Percentiles rank a stretch among this genome's conserved stretches.
Conservation (phyloP, 164 flowering plant species). For the Macadamia tetraphylla region DNA sequence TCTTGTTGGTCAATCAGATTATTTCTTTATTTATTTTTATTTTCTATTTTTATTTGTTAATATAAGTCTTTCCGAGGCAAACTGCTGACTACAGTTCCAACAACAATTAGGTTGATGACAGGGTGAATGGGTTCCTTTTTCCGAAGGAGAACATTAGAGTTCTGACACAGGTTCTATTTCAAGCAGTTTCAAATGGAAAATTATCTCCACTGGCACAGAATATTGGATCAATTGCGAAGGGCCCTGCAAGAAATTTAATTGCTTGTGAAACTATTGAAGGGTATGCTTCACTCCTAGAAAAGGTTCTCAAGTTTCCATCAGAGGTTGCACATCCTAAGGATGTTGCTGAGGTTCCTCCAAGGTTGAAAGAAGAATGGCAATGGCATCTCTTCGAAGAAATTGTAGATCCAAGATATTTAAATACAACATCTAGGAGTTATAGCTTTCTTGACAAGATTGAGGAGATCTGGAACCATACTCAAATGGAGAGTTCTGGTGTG, state of each 20-base stretch:
- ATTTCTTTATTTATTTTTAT: not conserved
- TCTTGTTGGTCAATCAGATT: not conserved
- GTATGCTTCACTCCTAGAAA: slow-evolving; percentile 64
- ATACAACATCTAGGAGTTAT: slow-evolving; percentile 31
- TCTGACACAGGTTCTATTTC: slow-evolving; percentile 43
- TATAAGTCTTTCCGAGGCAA: not conserved
- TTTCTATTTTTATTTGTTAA: not conserved
- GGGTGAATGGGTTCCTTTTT: slow-evolving; percentile 83
- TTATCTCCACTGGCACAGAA: slow-evolving; percentile 55
- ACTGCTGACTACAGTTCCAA: slow-evolving; percentile 32
- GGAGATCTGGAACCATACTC: slow-evolving; percentile 37
- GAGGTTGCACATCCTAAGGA: slow-evolving; percentile 65
- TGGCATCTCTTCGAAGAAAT: slow-evolving; percentile 66
- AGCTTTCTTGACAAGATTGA: slow-evolving; percentile 49
- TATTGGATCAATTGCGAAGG: slow-evolving; percentile 59
- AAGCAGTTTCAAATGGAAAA: slow-evolving; percentile 56
- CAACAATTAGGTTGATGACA: slow-evolving; percentile 67
- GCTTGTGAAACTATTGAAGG: slow-evolving; percentile 69
- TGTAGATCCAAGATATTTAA: slow-evolving; percentile 17
- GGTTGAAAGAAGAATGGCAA: slow-evolving; percentile 60
- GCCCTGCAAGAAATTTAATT: slow-evolving; percentile 64
- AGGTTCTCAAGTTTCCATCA: slow-evolving; percentile 65
- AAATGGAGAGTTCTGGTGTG: slow-evolving; percentile 15
- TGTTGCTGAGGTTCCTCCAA: slow-evolving; percentile 41
- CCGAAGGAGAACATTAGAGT: slow-evolving; percentile 60